phyloP scores from a whole-genome alignment of 345 rosid species.

The Kandelia obovata region DNA sequence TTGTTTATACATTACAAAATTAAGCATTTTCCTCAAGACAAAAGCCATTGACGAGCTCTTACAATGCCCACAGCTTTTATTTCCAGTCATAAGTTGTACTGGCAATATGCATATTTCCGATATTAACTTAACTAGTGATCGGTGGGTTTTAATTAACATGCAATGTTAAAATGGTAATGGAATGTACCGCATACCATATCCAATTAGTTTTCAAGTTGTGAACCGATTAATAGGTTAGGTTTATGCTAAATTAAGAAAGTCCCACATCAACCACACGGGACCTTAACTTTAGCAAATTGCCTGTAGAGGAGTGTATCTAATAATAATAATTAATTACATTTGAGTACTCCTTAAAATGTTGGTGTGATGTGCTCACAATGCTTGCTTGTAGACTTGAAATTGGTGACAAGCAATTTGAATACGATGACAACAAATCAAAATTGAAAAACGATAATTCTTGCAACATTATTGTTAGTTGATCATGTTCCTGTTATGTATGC shows the following conservation, averaged over 20 bases:
- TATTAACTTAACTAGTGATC: too few species aligned
- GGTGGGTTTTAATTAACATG: not conserved
- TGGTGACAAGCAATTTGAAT: not conserved
- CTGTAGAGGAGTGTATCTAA: too few species aligned
- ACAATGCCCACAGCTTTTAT: slow-evolving; percentile 24
- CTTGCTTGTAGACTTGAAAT: not conserved
- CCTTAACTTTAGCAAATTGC: not conserved
- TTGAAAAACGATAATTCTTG: not conserved
- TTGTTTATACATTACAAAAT: not conserved
- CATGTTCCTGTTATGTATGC: too few species aligned
- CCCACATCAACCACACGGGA: not conserved
- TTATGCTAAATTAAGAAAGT: slow-evolving; percentile 7
- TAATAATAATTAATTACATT: not conserved
- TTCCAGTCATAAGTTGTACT: not conserved
- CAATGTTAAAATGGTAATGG: not conserved
- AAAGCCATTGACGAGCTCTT: slow-evolving; percentile 8
- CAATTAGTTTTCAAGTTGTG: slow-evolving; percentile 5
- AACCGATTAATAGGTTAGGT: not conserved
- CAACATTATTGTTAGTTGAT: not conserved
- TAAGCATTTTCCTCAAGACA: slow-evolving; percentile 14
- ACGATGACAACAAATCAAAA: not conserved
- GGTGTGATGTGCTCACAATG: not conserved
- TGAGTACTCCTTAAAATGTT: not conserved
- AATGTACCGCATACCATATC: not conserved
- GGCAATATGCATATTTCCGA: not conserved